Base-by-base conservation (phyloP, 148 eudicot genomes). In the Arctostaphylos glauca region DNA sequence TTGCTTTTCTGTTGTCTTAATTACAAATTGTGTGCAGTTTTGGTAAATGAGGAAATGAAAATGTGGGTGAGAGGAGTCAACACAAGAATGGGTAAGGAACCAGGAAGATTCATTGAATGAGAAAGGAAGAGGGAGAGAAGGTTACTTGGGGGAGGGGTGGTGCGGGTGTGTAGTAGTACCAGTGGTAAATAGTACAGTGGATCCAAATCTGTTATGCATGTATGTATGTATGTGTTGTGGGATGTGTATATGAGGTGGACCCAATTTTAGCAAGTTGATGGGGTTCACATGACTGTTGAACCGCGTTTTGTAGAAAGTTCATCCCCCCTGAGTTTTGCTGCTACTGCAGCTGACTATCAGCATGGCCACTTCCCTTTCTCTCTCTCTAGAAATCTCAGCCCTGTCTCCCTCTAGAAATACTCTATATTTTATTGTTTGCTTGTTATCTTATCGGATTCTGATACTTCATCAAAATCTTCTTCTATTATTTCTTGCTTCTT, bases 51-150 rank as follows among this genome's bases (percentile, higher is more conserved):
- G 41, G 31, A 59, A 43, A 77, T 70, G 68, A 81, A 56, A 84
- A 53, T 82, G 78, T 54, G 58, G 84, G 73, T 70, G 73, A 59
- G 77, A 88, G 87, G 91, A 93, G 96, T 91, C 94, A 91, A 93
- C 92, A 70, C 84, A 47, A 49, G 84, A 50, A 85, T 31, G 38
- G 84, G 91, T 62, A 68, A 83, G 87, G 80, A 80, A 83, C 80
- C 54, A 84, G 89, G 96, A 91, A 91, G 96, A 88, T 93, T 90
- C 96, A 88, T 86, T 76, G 83, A 66, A 70, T 44, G 83, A 55
- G 84, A 52, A 55, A 70, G 0, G 8, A 86, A 46, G 38, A 64
- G 66, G 41, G 72, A 75, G 88, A 56, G 76, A 23, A 3, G 9
- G 6, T 41, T 64, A 38, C 74, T 16, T 16, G 50, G 54, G 77